A percentile compares a stretch with the other conserved stretches of the same genome.
Conservation (phyloP, 495 filamentous ascomycete species). For the Penicillium bovifimosum region DNA sequence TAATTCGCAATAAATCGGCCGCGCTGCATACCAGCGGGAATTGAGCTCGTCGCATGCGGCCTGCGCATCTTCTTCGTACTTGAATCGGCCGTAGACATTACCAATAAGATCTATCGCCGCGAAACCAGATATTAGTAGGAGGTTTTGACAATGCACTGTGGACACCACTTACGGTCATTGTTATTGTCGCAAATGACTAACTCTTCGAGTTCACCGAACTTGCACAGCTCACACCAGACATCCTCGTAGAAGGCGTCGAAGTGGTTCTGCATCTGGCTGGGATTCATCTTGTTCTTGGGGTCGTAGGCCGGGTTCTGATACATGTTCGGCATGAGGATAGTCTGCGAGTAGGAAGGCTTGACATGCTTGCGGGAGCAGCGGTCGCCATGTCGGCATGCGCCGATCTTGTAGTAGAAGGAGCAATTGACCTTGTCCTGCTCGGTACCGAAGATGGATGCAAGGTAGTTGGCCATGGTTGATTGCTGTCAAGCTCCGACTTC, state of each 20-base stretch:
- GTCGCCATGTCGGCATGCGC: conserved; percentile 96
- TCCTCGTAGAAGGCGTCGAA: conserved; percentile 99
- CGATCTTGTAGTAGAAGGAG: conserved; percentile 94
- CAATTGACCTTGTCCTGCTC: conserved; percentile 96
- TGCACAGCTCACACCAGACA: conserved; percentile 98
- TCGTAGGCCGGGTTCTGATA: conserved; percentile 99
- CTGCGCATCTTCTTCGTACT: conserved; percentile 97
- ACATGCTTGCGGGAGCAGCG: conserved; percentile 97
- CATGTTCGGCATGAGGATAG: conserved; percentile 94
- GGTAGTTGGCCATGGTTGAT: conserved; percentile 82
- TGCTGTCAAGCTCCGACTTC: background rate
- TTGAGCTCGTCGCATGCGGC: conserved; percentile 91
- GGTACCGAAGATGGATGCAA: conserved; percentile 98
- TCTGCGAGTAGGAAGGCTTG: conserved; percentile 97
- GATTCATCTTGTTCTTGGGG: conserved; percentile 92
- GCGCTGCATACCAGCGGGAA: conserved; percentile 91
- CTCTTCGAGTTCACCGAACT: conserved; percentile 85
- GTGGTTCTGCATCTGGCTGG: conserved; percentile 92
- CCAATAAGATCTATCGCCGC: conserved; percentile 73
- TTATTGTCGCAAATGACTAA: conserved; percentile 92
- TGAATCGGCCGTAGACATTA: conserved; percentile 99
- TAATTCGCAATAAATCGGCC: conserved; percentile 96
- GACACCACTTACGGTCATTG: conserved; percentile 76
- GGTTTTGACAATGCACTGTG: background rate
- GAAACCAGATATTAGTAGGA: conserved; percentile 15